Conservation (phyloP, 441 rosid genomes). For the Lepidium campestre region DNA sequence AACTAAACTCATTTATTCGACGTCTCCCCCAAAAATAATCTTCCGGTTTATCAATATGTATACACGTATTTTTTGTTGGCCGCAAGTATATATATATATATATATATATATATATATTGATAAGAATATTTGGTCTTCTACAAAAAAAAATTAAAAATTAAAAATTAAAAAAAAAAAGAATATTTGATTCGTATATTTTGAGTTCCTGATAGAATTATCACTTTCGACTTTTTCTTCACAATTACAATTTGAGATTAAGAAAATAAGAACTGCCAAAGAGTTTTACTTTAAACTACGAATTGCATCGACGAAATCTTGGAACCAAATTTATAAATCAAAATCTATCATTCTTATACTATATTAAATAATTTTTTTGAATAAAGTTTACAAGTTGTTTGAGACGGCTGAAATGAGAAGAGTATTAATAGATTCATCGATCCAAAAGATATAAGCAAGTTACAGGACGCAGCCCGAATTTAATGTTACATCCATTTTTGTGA, state of each 20-base stretch:
- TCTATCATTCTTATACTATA: too few relatives aligned
- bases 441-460: constrained; percentile 4
- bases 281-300: background rate
- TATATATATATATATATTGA: too few relatives aligned
- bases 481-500: constrained; percentile 26
- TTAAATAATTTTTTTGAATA: too few relatives aligned
- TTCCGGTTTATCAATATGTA: background rate
- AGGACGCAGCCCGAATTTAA: constrained; percentile 22
- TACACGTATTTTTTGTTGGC: background rate
- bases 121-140: too few relatives aligned
- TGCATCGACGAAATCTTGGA: constrained; percentile 1
- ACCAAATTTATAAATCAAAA: background rate
- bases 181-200: too few relatives aligned
- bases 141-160: too few relatives aligned
- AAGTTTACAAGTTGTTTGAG: too few relatives aligned
- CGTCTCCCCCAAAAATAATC: background rate
- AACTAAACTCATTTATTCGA: background rate
- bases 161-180: too few relatives aligned
- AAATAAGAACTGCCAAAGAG: background rate
- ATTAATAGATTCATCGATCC: background rate
- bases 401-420: background rate
- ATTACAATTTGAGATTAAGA: background rate
- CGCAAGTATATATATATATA: too few relatives aligned
- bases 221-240: background rate
- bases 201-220: background rate